Conservation (phyloP, 2,329 filamentous ascomycete genomes). For the Claviceps sp. region DNA sequence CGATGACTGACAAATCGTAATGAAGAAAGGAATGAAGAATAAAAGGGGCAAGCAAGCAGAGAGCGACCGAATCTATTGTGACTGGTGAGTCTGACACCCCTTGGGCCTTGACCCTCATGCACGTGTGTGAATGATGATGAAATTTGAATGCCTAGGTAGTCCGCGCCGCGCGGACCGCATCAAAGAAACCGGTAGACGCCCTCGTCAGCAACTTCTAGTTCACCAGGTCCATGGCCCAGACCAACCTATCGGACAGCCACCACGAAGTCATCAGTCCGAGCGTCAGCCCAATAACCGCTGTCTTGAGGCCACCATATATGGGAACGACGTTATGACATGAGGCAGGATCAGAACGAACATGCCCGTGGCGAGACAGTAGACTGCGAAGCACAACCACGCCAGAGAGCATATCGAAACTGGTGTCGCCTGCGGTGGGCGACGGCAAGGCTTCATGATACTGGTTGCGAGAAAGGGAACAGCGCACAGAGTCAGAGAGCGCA, state of each 20-base stretch:
- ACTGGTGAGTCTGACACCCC: too few species aligned
- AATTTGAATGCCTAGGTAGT: conserved; percentile 16
- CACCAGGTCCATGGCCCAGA: conserved; percentile 33
- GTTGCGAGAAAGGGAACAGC: neutral
- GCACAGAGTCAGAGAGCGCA: neutral
- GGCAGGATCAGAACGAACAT: conserved; percentile 32
- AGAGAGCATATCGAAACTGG: conserved; percentile 33
- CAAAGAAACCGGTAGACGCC: conserved; percentile 31
- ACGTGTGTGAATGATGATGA: too few species aligned
- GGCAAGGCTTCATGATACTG: conserved; percentile 24
- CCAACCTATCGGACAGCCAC: conserved; percentile 27
- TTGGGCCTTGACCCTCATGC: too few species aligned
- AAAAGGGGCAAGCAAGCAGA: too few species aligned
- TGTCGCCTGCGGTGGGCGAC: conserved; percentile 26
- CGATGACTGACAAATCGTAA: neutral
- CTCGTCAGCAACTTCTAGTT: conserved; percentile 28
- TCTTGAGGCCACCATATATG: conserved; percentile 21
- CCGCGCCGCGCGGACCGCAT: conserved; percentile 13
- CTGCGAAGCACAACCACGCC: conserved; percentile 27
- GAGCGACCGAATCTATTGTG: too few species aligned
- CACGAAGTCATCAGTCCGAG: conserved; percentile 21
- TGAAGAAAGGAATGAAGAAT: too few species aligned
- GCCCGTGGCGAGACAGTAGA: conserved; percentile 21
- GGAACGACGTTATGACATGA: conserved; percentile 15
- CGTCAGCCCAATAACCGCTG: conserved; percentile 26